Percentiles rank a stretch among this genome's conserved stretches.
Conservation (phyloP, 1,139 yeast genomes). For the Scheffersomyces quercinus region DNA sequence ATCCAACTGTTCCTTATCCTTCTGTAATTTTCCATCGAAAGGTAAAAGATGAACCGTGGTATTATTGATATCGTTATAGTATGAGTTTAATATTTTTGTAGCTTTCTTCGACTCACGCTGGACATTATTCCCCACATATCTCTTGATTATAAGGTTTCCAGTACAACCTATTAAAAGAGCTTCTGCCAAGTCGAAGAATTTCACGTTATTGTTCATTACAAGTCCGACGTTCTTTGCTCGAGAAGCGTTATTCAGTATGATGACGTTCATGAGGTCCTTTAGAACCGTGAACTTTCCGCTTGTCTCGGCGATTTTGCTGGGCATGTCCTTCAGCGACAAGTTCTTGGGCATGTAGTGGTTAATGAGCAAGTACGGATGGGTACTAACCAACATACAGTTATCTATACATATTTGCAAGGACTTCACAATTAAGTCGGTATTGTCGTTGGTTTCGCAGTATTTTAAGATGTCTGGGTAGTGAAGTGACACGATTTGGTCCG, state of each 20-base stretch:
- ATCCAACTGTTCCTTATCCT: constrained; percentile 24
- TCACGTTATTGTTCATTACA: constrained; percentile 38
- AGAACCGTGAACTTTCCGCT: constrained; percentile 83
- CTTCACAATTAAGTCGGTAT: constrained; percentile 61
- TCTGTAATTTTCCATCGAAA: constrained; percentile 36
- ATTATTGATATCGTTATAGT: constrained; percentile 11
- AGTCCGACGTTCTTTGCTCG: constrained; percentile 40
- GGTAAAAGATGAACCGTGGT: constrained; percentile 47
- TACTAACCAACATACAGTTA: constrained; percentile 76
- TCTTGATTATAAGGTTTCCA: constrained; percentile 53
- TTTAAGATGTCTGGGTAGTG: constrained; percentile 90
- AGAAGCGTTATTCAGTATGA: constrained; percentile 40
- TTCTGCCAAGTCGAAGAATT: constrained; percentile 72
- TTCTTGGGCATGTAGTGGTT: constrained; percentile 87
- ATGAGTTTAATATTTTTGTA: constrained; percentile 7
- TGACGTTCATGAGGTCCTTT: constrained; percentile 54
- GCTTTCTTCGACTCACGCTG: constrained; percentile 42
- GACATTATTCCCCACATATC: constrained; percentile 64
- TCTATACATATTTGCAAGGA: constrained; percentile 70
- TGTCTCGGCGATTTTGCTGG: constrained; percentile 71
- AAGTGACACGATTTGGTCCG: constrained; percentile 89
- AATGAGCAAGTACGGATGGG: constrained; percentile 86
- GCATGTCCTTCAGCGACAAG: constrained; percentile 73
- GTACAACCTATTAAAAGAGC: constrained; percentile 71
- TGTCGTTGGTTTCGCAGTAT: constrained; percentile 70